phyloP scores from a whole-genome alignment of 2,329 filamentous ascomycete species.

The Penicillium oxalicum region DNA sequence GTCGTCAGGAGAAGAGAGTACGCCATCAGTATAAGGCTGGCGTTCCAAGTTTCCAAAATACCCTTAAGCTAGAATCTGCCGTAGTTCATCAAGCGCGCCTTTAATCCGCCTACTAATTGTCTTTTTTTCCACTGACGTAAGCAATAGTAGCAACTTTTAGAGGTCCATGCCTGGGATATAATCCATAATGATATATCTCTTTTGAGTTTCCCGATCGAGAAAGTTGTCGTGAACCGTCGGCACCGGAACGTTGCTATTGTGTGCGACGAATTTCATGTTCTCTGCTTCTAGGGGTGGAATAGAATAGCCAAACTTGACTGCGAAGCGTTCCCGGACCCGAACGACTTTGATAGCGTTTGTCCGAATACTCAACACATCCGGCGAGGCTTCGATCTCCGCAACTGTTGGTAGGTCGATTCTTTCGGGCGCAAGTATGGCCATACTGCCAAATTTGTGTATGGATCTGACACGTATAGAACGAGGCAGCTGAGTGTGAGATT shows the following conservation, averaged over 20 bases:
- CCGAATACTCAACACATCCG: conserved; percentile 12
- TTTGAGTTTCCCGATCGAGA: conserved; percentile 11
- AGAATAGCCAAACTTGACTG: conserved; percentile 13
- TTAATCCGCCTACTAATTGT: conserved; percentile 8
- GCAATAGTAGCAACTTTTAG: conserved; percentile 9
- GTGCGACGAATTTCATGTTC: conserved; percentile 16
- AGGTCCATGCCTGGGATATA: conserved; percentile 10
- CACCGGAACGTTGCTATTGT: conserved; percentile 14
- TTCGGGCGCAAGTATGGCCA: not conserved
- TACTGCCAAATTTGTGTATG: conserved; percentile 10
- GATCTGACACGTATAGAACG: conserved; percentile 15
- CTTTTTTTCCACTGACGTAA: conserved; percentile 7
- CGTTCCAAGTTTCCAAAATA: conserved; percentile 14
- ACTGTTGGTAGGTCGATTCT: conserved; percentile 8
- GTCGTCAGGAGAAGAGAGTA: conserved; percentile 10
- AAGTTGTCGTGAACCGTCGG: conserved; percentile 12
- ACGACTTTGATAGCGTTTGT: conserved; percentile 14
- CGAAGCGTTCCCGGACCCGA: conserved; percentile 15
- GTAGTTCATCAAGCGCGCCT: conserved; percentile 8
- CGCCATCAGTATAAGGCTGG: conserved; percentile 13
- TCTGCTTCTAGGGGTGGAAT: conserved; percentile 16
- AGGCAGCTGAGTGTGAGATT: too few relatives aligned
- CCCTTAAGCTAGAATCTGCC: conserved; percentile 9
- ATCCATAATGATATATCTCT: conserved; percentile 16
- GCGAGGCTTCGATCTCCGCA: conserved; percentile 17